phyloP scores from a whole-genome alignment of 2,329 filamentous ascomycete species.

The Alternaria infectoria region DNA sequence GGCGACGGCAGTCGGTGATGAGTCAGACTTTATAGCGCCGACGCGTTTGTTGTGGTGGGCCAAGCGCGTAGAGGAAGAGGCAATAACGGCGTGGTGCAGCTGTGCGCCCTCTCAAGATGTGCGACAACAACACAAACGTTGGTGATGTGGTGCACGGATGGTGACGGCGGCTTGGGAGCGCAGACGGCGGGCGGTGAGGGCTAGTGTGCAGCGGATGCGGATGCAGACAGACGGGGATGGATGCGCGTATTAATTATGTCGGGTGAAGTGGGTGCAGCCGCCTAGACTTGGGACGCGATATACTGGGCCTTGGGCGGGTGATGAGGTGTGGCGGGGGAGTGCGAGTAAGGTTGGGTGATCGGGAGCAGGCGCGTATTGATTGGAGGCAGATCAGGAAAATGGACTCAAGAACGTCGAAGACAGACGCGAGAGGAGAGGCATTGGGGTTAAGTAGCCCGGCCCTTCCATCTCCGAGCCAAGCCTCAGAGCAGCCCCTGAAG shows the following conservation, averaged over 20 bases:
- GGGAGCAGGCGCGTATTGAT: constrained; percentile 42
- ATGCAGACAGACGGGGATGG: constrained; percentile 24
- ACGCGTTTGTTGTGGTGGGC: constrained; percentile 31
- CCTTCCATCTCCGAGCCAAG: constrained; percentile 28
- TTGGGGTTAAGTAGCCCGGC: constrained; percentile 27
- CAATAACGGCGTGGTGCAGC: constrained; percentile 27
- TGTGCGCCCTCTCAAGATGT: constrained; percentile 13
- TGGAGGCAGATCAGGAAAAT: constrained; percentile 43
- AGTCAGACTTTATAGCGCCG: constrained; percentile 33
- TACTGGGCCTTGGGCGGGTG: background rate
- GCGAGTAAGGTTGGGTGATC: constrained; percentile 30
- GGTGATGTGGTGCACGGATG: constrained; percentile 30
- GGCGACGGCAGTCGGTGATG: constrained; percentile 24
- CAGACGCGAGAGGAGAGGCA: constrained; percentile 25
- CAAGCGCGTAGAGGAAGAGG: constrained; percentile 22
- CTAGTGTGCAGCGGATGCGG: constrained; percentile 30
- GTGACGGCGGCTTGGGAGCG: constrained; percentile 22
- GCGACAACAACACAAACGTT: constrained; percentile 30
- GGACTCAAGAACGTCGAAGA: constrained; percentile 23
- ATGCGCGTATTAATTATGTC: constrained; percentile 20
- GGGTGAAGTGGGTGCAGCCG: constrained; percentile 10
- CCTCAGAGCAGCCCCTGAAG: constrained; percentile 37
- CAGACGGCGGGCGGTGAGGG: constrained; percentile 20
- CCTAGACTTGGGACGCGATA: background rate
- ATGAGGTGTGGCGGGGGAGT: constrained; percentile 24